phyloP scores from a whole-genome alignment of 495 filamentous ascomycete species.

The Pyronema domesticum region DNA sequence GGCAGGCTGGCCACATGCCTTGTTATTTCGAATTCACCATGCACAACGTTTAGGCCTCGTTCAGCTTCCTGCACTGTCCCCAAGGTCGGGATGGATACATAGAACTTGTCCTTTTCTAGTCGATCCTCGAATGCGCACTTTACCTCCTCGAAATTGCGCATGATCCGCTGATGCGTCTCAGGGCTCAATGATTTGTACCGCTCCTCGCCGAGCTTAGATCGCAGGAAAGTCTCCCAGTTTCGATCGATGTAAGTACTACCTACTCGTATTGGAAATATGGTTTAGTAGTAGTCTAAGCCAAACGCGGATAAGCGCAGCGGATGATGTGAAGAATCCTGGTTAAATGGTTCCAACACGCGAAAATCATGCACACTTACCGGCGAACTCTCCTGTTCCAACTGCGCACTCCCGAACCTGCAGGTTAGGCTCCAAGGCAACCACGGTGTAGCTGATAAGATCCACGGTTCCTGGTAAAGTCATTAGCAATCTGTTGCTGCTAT shows the following conservation, averaged over 20 bases:
- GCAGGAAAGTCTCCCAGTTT: conserved; percentile 3
- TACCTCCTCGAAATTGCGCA: conserved; percentile 6
- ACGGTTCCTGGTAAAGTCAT: neutral
- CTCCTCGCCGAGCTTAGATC: neutral
- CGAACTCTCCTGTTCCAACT: conserved; percentile 2
- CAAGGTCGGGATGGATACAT: conserved; percentile 1
- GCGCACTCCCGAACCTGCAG: conserved; percentile 2
- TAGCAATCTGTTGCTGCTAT: neutral
- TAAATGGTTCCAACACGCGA: too few relatives aligned
- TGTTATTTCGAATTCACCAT: conserved; percentile 4
- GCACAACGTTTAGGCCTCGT: neutral
- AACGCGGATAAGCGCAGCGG: too few relatives aligned
- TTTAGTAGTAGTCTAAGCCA: neutral
- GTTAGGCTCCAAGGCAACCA: neutral
- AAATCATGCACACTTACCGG: neutral
- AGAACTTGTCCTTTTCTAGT: conserved; percentile 1
- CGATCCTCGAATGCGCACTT: conserved; percentile 6
- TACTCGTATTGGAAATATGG: neutral
- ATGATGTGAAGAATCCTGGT: too few relatives aligned
- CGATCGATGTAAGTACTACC: conserved; percentile 10
- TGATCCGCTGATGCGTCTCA: conserved; percentile 6
- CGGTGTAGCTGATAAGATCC: conserved; percentile 5
- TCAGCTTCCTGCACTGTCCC: neutral
- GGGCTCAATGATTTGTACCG: neutral
- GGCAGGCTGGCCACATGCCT: neutral